Percentiles rank a stretch among this genome's conserved stretches.
Evolutionary conservation across 495 filamentous ascomycete genomes (phyloP).

Genomic region (Tuber brumale): DNA sequence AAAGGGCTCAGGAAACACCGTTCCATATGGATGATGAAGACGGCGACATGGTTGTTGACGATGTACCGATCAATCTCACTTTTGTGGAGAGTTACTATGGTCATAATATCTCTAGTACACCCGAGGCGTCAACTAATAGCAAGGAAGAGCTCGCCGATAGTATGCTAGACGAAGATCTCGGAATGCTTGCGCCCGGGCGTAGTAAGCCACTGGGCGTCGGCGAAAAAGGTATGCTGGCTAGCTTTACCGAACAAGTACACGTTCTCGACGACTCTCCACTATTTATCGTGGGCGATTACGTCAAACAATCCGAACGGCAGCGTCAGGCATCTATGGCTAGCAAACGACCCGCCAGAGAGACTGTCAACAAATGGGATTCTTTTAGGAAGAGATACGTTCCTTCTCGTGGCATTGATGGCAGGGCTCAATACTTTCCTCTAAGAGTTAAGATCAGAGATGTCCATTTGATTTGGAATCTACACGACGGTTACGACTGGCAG

Average conservation of each 20-base stretch:
- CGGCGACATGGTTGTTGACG: slow-evolving; percentile 44
- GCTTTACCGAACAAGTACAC: slow-evolving; percentile 55
- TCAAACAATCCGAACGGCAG: slow-evolving; percentile 47
- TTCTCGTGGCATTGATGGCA: slow-evolving; percentile 5
- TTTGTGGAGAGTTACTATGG: slow-evolving; percentile 61
- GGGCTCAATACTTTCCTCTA: slow-evolving; percentile 51
- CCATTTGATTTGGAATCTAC: slow-evolving; percentile 95
- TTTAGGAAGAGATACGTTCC: slow-evolving; percentile 23
- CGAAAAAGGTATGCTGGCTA: slow-evolving; percentile 57
- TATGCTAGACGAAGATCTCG: slow-evolving; percentile 48
- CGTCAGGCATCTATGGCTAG: background rate
- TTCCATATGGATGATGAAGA: slow-evolving; percentile 24
- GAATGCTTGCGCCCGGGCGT: slow-evolving; percentile 39
- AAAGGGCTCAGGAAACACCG: background rate
- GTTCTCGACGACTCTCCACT: slow-evolving; percentile 47
- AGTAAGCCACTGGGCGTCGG: slow-evolving; percentile 49
- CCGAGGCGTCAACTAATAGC: slow-evolving; percentile 33
- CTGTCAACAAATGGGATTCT: slow-evolving; percentile 30
- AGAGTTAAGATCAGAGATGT: slow-evolving; percentile 73
- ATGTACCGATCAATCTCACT: slow-evolving; percentile 50
- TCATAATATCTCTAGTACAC: slow-evolving; percentile 9
- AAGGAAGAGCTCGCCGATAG: slow-evolving; percentile 48
- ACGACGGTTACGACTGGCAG: slow-evolving; percentile 96
- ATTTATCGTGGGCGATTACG: slow-evolving; percentile 73
- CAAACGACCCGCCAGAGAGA: slow-evolving; percentile 18